Base-by-base conservation (phyloP, 345 rosid genomes). In the Murraya koenigii region DNA sequence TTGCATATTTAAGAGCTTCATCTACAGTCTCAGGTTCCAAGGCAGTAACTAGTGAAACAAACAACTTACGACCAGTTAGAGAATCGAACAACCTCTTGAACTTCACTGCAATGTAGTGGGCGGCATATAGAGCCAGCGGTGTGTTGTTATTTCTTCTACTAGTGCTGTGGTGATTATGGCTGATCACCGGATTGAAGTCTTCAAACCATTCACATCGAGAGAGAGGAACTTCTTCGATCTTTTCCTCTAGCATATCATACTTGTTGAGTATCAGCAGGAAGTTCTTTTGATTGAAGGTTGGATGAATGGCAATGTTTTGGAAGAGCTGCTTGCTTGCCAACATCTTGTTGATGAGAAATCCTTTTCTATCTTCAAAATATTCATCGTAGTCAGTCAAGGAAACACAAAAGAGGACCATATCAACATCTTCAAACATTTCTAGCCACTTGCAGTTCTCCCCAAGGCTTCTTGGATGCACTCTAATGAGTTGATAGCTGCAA, bases 201-300 rank as follows among this genome's bases (percentile, higher is more conserved):
- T 77, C 55, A 65, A 95, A 95, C 98, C 98, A 93, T 83, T 95
- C 97, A 2, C 98, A 96, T 36, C 58, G 85, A 66, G 78, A 82
- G 30, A 93, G 84, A 66, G 97, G 91, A 77, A 77, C 81, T 49
- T 80, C 82, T 44, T 85, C 90, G 4, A 93, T 87, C 85, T 89
- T 93, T 77, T 91, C 92, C 80, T 89, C 91, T 0, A 96, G 82
- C 65, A 96, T 86, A 78, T 96, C 99, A 38, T 85, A 92, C 82
- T 93, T 93, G 82, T 91, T 93, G 54, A 96, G 91, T 38, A 91
- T 56, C 13, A 96, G 86, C n/a, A 89, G 99, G 85, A 96, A 91
- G 84, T 87, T 78, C 86, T 93, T 96, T 9, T 84, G 75, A 60
- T 87, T 80, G 26, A 93, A 88, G 78, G 75, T 76, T 9, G 92